A percentile compares a stretch with the other conserved stretches of the same genome.
phyloP scores from a whole-genome alignment of 495 filamentous ascomycete species.

The Patellaria atrata region DNA sequence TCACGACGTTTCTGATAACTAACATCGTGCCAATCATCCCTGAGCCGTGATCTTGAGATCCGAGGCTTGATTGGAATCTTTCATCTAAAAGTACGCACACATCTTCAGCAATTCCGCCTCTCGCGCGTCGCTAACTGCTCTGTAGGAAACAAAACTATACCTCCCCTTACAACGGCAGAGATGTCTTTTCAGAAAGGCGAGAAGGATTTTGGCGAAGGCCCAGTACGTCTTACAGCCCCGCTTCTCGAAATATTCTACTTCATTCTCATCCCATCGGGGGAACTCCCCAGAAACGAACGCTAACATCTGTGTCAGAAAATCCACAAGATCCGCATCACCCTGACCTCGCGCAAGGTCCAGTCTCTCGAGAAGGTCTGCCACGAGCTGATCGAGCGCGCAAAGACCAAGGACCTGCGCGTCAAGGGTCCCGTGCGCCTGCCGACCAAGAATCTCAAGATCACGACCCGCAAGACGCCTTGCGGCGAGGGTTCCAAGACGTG shows the following conservation, averaged over 20 bases:
- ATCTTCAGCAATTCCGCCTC: slow-evolving; percentile 1
- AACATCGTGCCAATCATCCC: slow-evolving; percentile 27
- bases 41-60: slow-evolving; percentile 25
- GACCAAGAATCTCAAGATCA: slow-evolving; percentile 93
- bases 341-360: slow-evolving; percentile 79
- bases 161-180: no score
- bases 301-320: slow-evolving; percentile 48
- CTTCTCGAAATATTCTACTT: no score
- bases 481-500: slow-evolving; percentile 99
- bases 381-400: slow-evolving; percentile 97
- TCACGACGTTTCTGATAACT: slow-evolving; percentile 16
- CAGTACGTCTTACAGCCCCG: slow-evolving; percentile 37
- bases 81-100: no score
- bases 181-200: slow-evolving; percentile 96
- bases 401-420: slow-evolving; percentile 94
- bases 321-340: slow-evolving; percentile 97
- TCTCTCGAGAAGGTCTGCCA: slow-evolving; percentile 96
- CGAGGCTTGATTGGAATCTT: slow-evolving; percentile 52
- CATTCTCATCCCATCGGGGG: not conserved
- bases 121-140: not conserved
- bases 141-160: slow-evolving; percentile 33
- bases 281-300: slow-evolving; percentile 5
- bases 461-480: slow-evolving; percentile 90
- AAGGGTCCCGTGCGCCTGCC: slow-evolving; percentile 98
- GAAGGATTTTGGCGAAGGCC: slow-evolving; percentile 84